Percentiles rank a stretch among this genome's conserved stretches.
Evolutionary conservation across 768 basidiomycete genomes (phyloP).

Genomic region (Xanthoconium stramineum): DNA sequence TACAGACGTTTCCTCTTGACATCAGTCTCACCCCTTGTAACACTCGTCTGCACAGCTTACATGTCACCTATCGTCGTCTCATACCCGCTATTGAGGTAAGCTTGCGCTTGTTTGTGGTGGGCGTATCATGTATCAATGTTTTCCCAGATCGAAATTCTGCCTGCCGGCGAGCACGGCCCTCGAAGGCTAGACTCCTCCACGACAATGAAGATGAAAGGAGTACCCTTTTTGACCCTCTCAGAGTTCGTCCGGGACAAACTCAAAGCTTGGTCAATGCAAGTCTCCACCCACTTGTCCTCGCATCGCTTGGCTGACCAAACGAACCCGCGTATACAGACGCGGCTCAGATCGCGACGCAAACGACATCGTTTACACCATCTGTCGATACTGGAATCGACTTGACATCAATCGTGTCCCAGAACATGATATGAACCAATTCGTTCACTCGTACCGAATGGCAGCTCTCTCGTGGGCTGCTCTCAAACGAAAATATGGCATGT

Average conservation of each 20-base stretch:
- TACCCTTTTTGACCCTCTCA: constrained; percentile 82
- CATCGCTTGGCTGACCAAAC: constrained; percentile 15
- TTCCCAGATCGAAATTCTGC: constrained; percentile 74
- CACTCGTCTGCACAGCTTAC: constrained; percentile 46
- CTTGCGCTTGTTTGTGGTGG: neutral
- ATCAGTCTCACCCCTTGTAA: constrained; percentile 5
- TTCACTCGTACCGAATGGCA: constrained; percentile 53
- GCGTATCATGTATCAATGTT: neutral
- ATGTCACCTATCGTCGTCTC: constrained; percentile 68
- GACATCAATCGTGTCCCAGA: constrained; percentile 87
- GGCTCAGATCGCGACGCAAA: constrained; percentile 70
- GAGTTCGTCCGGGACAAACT: constrained; percentile 86
- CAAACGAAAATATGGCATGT: constrained; percentile 70
- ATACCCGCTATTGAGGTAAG: constrained; percentile 77
- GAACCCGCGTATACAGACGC: constrained; percentile 43
- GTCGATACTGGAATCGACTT: constrained; percentile 75
- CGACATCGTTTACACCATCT: constrained; percentile 69
- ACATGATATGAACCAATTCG: constrained; percentile 80
- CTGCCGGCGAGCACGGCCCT: constrained; percentile 79
- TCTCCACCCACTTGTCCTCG: neutral
- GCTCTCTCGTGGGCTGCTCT: constrained; percentile 73
- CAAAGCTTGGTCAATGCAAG: constrained; percentile 79
- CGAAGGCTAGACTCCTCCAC: constrained; percentile 67
- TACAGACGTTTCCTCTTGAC: constrained; percentile 28
- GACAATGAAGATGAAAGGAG: constrained; percentile 61